phyloP scores from a whole-genome alignment of 2,329 filamentous ascomycete genomes.

The Cladosporium oxysporum region DNA sequence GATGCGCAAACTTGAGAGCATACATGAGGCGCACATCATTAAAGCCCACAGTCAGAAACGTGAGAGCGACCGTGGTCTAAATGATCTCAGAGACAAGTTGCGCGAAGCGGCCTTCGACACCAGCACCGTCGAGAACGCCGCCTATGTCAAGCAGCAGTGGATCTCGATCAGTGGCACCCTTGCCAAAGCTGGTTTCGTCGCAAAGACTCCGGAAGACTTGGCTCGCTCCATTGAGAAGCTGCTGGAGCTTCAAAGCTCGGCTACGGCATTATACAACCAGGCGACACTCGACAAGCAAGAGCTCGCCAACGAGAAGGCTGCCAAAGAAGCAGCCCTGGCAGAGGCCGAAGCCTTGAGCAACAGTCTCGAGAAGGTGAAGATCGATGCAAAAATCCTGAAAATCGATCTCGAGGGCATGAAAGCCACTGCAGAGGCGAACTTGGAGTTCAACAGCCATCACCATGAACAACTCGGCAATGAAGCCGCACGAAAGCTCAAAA shows the following conservation, averaged over 20 bases:
- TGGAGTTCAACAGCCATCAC: neutral
- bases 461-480: neutral
- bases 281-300: neutral
- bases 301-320: neutral
- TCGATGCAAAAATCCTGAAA: neutral
- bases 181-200: neutral
- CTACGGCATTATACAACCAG: neutral
- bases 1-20: neutral
- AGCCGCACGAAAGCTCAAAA: neutral
- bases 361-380: neutral
- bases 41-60: neutral
- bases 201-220: neutral
- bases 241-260: neutral
- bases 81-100: neutral
- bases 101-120: neutral
- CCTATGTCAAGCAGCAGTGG: neutral
- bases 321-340: neutral
- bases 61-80: neutral
- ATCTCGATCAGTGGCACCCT: neutral
- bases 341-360: neutral
- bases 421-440: neutral
- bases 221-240: neutral
- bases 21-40: too few species aligned
- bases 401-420: neutral
- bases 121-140: neutral